Evolutionary conservation across 192 early-diverging fungal species (phyloP).

Genomic region (Coemansia sp.): DNA sequence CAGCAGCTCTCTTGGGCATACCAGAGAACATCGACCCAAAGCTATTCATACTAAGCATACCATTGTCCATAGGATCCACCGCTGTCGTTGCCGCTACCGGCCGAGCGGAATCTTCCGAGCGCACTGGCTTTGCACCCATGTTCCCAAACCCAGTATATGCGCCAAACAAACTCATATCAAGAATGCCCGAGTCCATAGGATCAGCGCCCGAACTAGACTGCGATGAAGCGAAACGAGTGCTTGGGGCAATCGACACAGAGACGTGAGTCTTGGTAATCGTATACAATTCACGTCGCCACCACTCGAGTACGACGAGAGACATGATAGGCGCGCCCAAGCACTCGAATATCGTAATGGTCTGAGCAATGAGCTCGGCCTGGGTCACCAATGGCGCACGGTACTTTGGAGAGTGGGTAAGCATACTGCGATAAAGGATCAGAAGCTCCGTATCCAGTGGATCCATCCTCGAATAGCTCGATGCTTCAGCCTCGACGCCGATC

Average conservation of each 20-base stretch:
- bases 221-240: background rate
- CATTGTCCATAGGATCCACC: slow-evolving; percentile 29
- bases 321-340: slow-evolving; percentile 52
- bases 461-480: slow-evolving; percentile 40
- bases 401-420: slow-evolving; percentile 45
- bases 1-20: background rate
- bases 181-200: slow-evolving; percentile 14
- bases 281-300: slow-evolving; percentile 52
- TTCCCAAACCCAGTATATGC: slow-evolving; percentile 28
- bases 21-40: slow-evolving; percentile 35
- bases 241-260: slow-evolving; percentile 7
- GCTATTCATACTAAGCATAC: slow-evolving; percentile 37
- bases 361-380: slow-evolving; percentile 53
- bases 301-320: slow-evolving; percentile 55
- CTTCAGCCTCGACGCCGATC: slow-evolving; percentile 29
- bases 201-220: background rate
- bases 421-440: slow-evolving; percentile 46
- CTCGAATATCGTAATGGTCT: slow-evolving; percentile 56
- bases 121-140: background rate
- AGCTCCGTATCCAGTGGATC: slow-evolving; percentile 50
- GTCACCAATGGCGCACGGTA: slow-evolving; percentile 45
- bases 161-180: slow-evolving; percentile 39
- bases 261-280: slow-evolving; percentile 21
- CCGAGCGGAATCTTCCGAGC: background rate
- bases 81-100: too few species aligned